These are phyloP conservation scores for Bipolaris gigantea DNA, from an alignment of 2,329 filamentous ascomycete genomes.

Conservation along the genomic window DNA sequence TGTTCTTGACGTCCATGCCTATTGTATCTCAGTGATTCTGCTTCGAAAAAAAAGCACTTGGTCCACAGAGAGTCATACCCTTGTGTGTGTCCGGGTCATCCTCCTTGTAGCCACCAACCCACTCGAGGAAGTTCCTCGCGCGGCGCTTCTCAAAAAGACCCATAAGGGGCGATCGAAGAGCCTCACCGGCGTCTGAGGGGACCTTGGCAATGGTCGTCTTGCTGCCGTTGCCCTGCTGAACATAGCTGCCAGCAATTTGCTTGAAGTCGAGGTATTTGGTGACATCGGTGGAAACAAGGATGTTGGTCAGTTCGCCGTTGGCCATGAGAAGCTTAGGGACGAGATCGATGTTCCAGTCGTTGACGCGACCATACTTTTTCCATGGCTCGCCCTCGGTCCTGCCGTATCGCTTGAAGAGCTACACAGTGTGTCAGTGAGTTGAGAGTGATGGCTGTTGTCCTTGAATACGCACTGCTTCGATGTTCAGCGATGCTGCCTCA, in stretches of 20 bases:
- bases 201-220: constrained; percentile 97
- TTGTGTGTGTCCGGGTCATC: constrained; percentile 86
- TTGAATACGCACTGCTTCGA: constrained; percentile 70
- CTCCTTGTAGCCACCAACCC: constrained; percentile 83
- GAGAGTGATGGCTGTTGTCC: constrained; percentile 17
- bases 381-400: constrained; percentile 87
- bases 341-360: constrained; percentile 99
- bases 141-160: constrained; percentile 96
- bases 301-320: constrained; percentile 97
- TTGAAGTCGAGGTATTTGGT: constrained; percentile 58
- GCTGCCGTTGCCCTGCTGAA: constrained; percentile 80
- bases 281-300: constrained; percentile 89
- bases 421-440: constrained; percentile 45
- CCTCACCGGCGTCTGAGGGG: constrained; percentile 84
- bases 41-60: neutral
- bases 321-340: constrained; percentile 99
- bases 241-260: constrained; percentile 87
- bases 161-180: constrained; percentile 90
- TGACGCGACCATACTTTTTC: constrained; percentile 94
- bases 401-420: constrained; percentile 97
- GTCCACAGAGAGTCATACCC: constrained; percentile 59
- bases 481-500: constrained; percentile 94
- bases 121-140: constrained; percentile 95
- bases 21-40: neutral
- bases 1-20: constrained; percentile 76